These are phyloP conservation scores for Hypoxylon rubiginosum DNA, from an alignment of 2,329 filamentous ascomycete genomes.

Conservation along the genomic window DNA sequence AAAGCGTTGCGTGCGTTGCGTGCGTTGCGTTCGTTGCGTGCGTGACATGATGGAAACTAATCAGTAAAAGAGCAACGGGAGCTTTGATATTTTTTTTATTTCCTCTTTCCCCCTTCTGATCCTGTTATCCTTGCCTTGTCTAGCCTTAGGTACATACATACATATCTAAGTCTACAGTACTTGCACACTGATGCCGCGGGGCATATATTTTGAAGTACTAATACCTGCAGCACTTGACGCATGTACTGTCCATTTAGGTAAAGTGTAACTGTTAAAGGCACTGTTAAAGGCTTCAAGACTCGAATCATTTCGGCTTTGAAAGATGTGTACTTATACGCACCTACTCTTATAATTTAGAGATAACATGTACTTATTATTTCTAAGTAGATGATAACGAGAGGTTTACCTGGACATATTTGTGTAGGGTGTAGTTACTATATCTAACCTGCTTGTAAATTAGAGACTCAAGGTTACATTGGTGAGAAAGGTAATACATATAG, in stretches of 20 bases:
- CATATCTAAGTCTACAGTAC: slow-evolving; percentile 11
- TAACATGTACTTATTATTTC: no score
- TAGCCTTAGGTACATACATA: neutral
- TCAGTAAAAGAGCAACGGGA: slow-evolving; percentile 18
- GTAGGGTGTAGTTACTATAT: no score
- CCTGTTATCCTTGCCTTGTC: slow-evolving; percentile 16
- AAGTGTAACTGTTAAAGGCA: neutral
- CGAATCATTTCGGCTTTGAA: neutral
- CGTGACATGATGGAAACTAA: slow-evolving; percentile 38
- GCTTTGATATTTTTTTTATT: slow-evolving; percentile 32
- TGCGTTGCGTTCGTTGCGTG: slow-evolving; percentile 20
- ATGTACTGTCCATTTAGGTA: slow-evolving; percentile 1
- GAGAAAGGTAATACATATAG: no score
- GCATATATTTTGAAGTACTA: slow-evolving; percentile 3
- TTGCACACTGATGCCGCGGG: neutral
- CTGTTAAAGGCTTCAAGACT: neutral
- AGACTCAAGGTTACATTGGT: no score
- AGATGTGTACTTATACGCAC: neutral
- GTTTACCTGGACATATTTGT: no score
- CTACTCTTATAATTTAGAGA: neutral
- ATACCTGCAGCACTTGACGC: slow-evolving; percentile 1
- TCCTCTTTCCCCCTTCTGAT: neutral
- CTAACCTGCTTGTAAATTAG: no score
- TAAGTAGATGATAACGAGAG: no score
- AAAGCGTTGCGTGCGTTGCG: slow-evolving; percentile 19